Evolutionary conservation across 2,329 filamentous ascomycete species (phyloP), one percentile per base, ranked within the genome.

Genomic region (Neofusicoccum parvum): DNA sequence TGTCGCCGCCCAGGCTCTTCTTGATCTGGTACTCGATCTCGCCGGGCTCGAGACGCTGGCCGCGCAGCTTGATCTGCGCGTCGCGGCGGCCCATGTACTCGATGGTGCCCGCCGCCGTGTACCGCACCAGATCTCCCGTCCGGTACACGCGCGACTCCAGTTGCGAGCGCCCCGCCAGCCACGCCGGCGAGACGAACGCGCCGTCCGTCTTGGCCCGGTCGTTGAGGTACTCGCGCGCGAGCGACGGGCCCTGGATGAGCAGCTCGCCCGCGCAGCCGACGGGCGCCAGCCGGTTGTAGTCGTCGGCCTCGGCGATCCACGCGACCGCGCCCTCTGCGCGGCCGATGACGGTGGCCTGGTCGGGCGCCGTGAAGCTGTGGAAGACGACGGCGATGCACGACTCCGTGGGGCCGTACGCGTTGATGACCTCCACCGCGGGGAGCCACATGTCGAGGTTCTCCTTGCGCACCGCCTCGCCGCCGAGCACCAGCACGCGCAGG

Each of bases 171-270:
- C 34, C 32, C 32, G 32, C 34, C 17, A 36, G 27, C 75, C 75
- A 77, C 32, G 70, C 68, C 20, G 73, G 71, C 46, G 34, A 27
- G 15, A 78, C 75, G 66, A 77, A 79, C 0, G 76, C 74, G 39
- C 76, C 39, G 9, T 17, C 54, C 20, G 56, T 65, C 27, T 62
- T 56, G 34, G 45, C 43, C 12, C 59, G 36, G 37, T 72, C 67
- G 27, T 71, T 70, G 9, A 73, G 53, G 66, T 77, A 77, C 3
- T 74, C 75, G 48, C 74, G 73, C 1, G 78, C 79, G 12, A 81
- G 75, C 39, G 78, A 85, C 0, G 85, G 84, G 0, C 86, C 86
- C 69, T 88, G 86, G 39, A 90, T 83, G 2, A 88, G 80, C 2
- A 90, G 76, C 70, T 89, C 87, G 0, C 75, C 76, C 54, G 49